Percentiles rank a stretch among this genome's conserved stretches.
Evolutionary conservation across 306 rosid genomes (phyloP).

Genomic region (Fragaria ananassa): DNA sequence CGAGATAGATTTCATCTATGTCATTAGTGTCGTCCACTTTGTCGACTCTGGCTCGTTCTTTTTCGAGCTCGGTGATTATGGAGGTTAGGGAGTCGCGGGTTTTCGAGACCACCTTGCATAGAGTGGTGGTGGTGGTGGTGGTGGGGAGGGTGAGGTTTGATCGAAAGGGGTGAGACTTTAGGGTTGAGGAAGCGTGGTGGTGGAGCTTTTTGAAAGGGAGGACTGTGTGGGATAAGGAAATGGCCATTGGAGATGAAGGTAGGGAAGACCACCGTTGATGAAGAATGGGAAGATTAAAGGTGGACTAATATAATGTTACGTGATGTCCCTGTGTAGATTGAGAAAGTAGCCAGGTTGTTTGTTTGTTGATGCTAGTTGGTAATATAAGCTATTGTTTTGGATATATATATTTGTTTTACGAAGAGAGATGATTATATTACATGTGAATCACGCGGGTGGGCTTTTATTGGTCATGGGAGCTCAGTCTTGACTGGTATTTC

Average conservation of each 20-base stretch:
- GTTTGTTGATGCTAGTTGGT: neutral
- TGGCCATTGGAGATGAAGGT: conserved; percentile 26
- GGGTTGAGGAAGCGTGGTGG: neutral
- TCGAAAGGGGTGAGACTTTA: neutral
- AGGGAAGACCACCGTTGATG: neutral
- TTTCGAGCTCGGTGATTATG: conserved; percentile 27
- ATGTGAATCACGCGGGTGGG: neutral
- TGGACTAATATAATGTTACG: neutral
- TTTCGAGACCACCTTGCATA: conserved; percentile 23
- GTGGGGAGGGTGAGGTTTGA: neutral
- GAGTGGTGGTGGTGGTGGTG: neutral
- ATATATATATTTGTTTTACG: neutral
- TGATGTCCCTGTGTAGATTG: neutral
- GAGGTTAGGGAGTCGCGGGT: conserved; percentile 26
- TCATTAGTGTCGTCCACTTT: no score
- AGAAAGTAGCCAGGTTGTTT: neutral
- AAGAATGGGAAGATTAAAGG: neutral
- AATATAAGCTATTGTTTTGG: neutral
- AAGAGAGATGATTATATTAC: neutral
- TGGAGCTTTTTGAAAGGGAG: conserved; percentile 23
- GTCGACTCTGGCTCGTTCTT: neutral
- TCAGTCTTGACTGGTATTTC: neutral
- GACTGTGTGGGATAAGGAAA: conserved; percentile 31
- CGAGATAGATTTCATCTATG: neutral
- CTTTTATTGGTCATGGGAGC: neutral